A percentile compares a stretch with the other conserved stretches of the same genome.
Conservation (phyloP, 495 filamentous ascomycete species). For the Amniculicola lignicola region DNA sequence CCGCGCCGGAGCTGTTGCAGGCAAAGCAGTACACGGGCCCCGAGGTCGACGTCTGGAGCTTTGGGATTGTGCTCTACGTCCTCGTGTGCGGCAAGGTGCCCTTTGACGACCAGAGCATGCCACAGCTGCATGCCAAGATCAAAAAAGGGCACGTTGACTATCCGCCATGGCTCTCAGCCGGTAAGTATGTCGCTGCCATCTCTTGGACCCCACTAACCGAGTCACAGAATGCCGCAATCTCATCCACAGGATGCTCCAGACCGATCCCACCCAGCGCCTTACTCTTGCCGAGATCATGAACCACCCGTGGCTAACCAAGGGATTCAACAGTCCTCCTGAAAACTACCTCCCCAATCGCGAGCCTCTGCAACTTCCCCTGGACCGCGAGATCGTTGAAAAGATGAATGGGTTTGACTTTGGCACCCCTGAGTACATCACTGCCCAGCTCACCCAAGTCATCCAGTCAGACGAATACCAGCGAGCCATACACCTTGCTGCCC, state of each 20-base stretch:
- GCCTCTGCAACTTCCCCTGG: constrained; percentile 78
- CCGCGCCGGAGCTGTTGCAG: constrained; percentile 90
- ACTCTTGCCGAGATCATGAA: constrained; percentile 89
- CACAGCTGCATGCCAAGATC: constrained; percentile 96
- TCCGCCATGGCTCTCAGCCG: constrained; percentile 83
- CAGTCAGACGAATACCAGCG: constrained; percentile 89
- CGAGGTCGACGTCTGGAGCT: constrained; percentile 98
- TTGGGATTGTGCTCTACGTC: constrained; percentile 98
- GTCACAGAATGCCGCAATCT: constrained; percentile 88
- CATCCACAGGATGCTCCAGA: constrained; percentile 94
- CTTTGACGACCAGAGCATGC: constrained; percentile 99
- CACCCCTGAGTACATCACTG: constrained; percentile 71
- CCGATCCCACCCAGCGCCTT: constrained; percentile 83
- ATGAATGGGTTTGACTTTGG: constrained; percentile 99
- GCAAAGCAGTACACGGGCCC: constrained; percentile 92
- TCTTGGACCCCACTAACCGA: constrained; percentile 5
- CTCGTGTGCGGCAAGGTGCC: constrained; percentile 97
- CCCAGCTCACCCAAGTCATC: constrained; percentile 77
- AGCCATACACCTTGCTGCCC: constrained; percentile 66
- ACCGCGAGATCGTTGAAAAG: constrained; percentile 75
- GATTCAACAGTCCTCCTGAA: constrained; percentile 78
- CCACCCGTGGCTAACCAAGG: constrained; percentile 97
- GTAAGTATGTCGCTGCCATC: constrained; percentile 49
- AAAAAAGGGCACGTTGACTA: constrained; percentile 97
- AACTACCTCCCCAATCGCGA: constrained; percentile 84